Evolutionary conservation across 208 protist genomes (phyloP).

Genomic region (Leishmania martiniquensis): DNA sequence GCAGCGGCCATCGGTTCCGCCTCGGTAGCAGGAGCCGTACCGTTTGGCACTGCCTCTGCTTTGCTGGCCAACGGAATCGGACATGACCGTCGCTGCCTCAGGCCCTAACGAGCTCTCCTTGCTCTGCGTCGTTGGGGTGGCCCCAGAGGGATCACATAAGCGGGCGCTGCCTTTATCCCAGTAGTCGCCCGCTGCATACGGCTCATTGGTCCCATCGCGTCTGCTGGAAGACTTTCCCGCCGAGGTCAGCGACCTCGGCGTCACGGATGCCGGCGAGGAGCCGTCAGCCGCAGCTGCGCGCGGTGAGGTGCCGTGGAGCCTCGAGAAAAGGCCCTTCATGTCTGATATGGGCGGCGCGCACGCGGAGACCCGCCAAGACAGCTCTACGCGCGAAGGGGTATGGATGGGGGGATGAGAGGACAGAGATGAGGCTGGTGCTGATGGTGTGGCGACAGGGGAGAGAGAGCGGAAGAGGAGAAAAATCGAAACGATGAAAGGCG

Average conservation of each 20-base stretch:
- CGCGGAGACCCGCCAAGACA: too few relatives aligned
- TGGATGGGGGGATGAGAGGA: too few relatives aligned
- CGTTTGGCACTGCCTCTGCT: constrained; percentile 6
- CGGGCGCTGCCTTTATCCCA: too few relatives aligned
- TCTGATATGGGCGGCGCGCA: not conserved
- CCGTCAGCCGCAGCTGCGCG: too few relatives aligned
- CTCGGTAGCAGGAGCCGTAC: constrained; percentile 36
- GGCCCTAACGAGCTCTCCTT: too few relatives aligned
- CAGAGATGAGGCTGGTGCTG: too few relatives aligned
- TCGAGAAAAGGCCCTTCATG: not conserved
- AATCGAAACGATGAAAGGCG: not conserved
- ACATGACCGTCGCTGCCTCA: not conserved
- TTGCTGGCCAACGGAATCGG: not conserved
- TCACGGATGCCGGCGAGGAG: too few relatives aligned
- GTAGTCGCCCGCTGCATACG: not conserved
- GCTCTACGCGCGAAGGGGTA: too few relatives aligned
- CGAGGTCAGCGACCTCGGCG: not conserved
- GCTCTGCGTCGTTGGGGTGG: too few relatives aligned
- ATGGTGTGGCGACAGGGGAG: not conserved
- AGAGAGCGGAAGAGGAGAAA: not conserved
- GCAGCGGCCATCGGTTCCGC: constrained; percentile 31
- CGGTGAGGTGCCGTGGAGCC: too few relatives aligned
- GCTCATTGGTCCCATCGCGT: not conserved
- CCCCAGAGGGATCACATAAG: too few relatives aligned
- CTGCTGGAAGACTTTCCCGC: not conserved